Percentiles rank a stretch among this genome's conserved stretches.
phyloP scores from a whole-genome alignment of 305 asterid genomes.

The Rubia peregrina region DNA sequence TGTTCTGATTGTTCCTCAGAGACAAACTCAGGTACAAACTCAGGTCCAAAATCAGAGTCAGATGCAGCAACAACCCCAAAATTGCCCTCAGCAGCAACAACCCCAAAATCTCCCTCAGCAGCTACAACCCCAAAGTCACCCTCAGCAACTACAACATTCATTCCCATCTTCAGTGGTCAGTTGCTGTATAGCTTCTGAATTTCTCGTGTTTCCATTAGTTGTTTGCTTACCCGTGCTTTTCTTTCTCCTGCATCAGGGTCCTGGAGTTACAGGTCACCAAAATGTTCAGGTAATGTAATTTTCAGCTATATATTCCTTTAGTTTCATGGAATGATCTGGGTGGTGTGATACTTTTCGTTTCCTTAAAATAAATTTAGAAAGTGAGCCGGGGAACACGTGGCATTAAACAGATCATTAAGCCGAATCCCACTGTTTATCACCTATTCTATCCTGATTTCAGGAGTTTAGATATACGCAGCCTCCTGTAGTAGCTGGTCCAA shows the following conservation, averaged over 20 bases:
- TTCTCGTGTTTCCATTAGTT: conserved; percentile 7
- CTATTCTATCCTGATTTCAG: conserved; percentile 26
- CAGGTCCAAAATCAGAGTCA: conserved; percentile 27
- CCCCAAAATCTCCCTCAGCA: conserved; percentile 16
- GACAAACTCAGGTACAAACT: conserved; percentile 50
- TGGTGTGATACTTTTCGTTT: not conserved
- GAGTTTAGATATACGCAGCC: conserved; percentile 44
- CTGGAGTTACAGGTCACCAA: conserved; percentile 50
- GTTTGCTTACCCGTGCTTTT: conserved; percentile 24
- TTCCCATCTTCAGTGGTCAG: conserved; percentile 54
- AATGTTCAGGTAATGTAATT: conserved; percentile 39
- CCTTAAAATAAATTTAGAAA: not conserved
- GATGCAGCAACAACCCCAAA: conserved; percentile 43
- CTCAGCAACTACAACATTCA: conserved; percentile 41
- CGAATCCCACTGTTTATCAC: not conserved
- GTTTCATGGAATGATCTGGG: not conserved
- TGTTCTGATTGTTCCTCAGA: conserved; percentile 43
- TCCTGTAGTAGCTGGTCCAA: conserved; percentile 37
- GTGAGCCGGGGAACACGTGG: not conserved
- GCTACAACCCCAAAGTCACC: conserved; percentile 38
- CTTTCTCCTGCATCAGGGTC: conserved; percentile 50
- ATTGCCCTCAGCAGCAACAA: conserved; percentile 8
- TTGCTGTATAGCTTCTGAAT: conserved; percentile 14
- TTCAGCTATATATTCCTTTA: not conserved
- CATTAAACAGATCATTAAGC: too few relatives aligned